Evolutionary conservation across 2,329 filamentous ascomycete species (phyloP), one percentile per base, ranked within the genome.

Genomic region (Fusarium sororula): DNA sequence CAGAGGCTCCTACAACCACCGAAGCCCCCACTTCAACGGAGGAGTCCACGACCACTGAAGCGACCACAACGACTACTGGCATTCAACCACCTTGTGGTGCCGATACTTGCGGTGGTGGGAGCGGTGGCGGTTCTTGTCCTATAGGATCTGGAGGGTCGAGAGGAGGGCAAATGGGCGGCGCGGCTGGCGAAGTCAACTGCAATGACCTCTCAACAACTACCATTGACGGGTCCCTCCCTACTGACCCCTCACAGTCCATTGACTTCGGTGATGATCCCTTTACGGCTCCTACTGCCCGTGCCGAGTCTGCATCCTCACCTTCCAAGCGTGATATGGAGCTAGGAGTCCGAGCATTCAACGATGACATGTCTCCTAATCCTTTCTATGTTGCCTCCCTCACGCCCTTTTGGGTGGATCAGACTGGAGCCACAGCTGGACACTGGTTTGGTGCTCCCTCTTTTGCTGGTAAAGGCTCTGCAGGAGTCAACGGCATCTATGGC

Each of bases 401-500:
- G 0, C 67, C 75, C 1, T 1, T 32, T 2, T 77, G 75, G 75
- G 72, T 77, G 2, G 63, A 54, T 22, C 75, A 77, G 18, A 13
- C 15, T 3, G 75, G 75, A 26, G 26, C 41, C 1, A 60, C 66
- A 1, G 60, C 70, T 22, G 75, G 75, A 1, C 54, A 62, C 0
- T 77, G 65, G 60, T 77, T 63, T 20, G 11, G 22, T 41, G 73
- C 37, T 5, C 54, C 18, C 2, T 17, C 26, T 5, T 35, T 24
- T 4, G 51, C 51, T 6, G 65, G 70, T 9, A 62, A 57, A 7
- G 69, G 45, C 2, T 51, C 38, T 12, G 75, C 63, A 3, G 75
- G 75, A 10, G 73, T 77, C 30, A 77, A 77, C 18, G 75, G 75
- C 1, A 59, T 77, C 18, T 77, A 77, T 9, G 75, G 75, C 4